Base-by-base conservation (phyloP, 306 rosid genomes). In the Acacia acuminata region DNA sequence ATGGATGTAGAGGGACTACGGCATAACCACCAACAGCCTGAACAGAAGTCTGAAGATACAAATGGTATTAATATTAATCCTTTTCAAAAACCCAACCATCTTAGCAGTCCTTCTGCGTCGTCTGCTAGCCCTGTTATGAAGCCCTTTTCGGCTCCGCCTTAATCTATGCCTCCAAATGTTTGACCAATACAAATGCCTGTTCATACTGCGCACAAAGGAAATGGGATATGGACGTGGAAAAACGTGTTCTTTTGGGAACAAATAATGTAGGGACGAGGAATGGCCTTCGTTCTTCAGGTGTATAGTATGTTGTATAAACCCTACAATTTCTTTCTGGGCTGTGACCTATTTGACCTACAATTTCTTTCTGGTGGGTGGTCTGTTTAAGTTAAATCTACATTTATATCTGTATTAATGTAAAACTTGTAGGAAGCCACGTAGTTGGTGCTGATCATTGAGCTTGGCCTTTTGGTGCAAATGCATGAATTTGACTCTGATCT, bases 1-100 rank as follows among this genome's bases (percentile, higher is more conserved):
- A 88, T 87, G 90, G 94, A 90, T 79, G 81, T 87, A 10, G 91
- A 88, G 64, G 85, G 63, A 78, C 77, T 74, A 51, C 81, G 81
- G 42, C 64, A 32, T n/a, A 90, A 77, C 86, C 84, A 58, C 36
- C 90, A 77, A 56, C 86, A 76, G 47, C 80, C 82, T 16, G 92
- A 94, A 79, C 86, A 83, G 78, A 86, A 80, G 86, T 83, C 48
- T 60, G 91, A 84, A 70, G 90, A 85, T 25, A 32, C 78, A 55
- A 89, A 82, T 72, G 80, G 84, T 80, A 63, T 68, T 58, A 64
- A 72, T 38, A 73, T 64, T 64, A 58, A 77, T 32, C 74, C 80
- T 63, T 77, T 86, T 43, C 76, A 56, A 40, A 88, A 81, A 58
- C 75, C 89, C 83, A 87, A 72, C 87, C 93, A 86, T 64, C 79